Evolutionary conservation across 2,329 filamentous ascomycete species (phyloP), one percentile per base, ranked within the genome.

Genomic region (Tolypocladium capitatum): DNA sequence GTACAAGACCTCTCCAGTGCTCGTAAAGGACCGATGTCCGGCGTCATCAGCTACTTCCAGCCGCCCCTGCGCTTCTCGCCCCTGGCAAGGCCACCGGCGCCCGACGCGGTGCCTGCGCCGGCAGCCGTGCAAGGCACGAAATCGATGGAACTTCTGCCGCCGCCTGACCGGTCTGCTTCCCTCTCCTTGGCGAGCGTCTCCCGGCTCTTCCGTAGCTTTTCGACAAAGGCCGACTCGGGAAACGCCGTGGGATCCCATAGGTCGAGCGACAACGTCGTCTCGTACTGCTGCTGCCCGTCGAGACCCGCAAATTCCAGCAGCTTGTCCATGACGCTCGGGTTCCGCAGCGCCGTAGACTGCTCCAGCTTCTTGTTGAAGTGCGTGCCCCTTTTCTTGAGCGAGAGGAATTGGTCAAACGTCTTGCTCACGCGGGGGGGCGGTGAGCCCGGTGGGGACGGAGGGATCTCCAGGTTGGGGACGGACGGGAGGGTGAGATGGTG

Each of bases 311-410:
- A 90, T 24, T 71, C 73, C 68, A 88, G 73, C 48, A 91, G 70
- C 65, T 86, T 88, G 52, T 84, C 79, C 63, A 80, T 76, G 46
- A 90, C 68, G 38, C 75, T 77, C 2, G 86, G 86, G 59, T 91
- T 91, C 46, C 78, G 76, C 49, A 90, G 68, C 8, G 83, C 78
- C 1, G 76, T 66, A 0, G 82, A 84, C 49, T 74, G 73, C 33
- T 83, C 77, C 9, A 92, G 69, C 51, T 84, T 81, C 56, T 80
- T 72, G 62, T 92, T 90, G 71, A 91, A 91, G 64, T 92, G 86
- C 16, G 81, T 72, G 5, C 82, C 82, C 52, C 83, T 78, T 58
- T 78, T 80, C 67, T 92, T 92, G n/a, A 91, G 73, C 42, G 78
- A 72, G 0, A 91, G 74, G 54, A 92, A 91, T 50, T 80, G 78